phyloP scores from a whole-genome alignment of 2,329 filamentous ascomycete genomes.

The Arthrobotrys conoides region DNA sequence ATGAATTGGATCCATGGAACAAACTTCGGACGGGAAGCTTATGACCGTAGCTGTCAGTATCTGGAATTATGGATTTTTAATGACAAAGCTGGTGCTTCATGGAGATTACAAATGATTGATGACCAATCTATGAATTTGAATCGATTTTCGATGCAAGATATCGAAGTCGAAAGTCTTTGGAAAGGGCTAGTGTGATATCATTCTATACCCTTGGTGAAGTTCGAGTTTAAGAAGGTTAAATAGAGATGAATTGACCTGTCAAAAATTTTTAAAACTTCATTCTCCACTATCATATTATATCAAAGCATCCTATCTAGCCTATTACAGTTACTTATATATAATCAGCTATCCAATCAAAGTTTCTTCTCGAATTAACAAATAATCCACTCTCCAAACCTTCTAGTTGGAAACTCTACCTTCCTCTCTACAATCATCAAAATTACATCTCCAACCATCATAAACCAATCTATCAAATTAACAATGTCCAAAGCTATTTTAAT shows the following conservation, averaged over 20 bases:
- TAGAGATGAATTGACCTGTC: background rate
- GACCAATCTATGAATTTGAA: slow-evolving; percentile 17
- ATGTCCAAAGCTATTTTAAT: slow-evolving; percentile 66
- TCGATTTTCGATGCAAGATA: background rate
- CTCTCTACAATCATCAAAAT: background rate
- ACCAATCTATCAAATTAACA: background rate
- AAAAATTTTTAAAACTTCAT: background rate
- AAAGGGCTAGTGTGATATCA: background rate
- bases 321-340: background rate
- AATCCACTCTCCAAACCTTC: background rate
- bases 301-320: slow-evolving; percentile 5
- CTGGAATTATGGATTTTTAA: background rate
- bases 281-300: slow-evolving; percentile 15
- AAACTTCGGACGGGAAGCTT: background rate
- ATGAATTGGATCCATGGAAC: background rate
- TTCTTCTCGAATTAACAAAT: background rate
- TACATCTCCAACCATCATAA: background rate
- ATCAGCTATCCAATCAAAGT: background rate
- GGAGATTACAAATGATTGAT: slow-evolving; percentile 20
- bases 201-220: background rate
- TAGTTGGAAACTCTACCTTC: background rate
- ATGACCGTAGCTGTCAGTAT: background rate
- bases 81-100: background rate
- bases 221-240: slow-evolving; percentile 1
- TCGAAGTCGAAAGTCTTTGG: background rate